Base-by-base conservation (phyloP, 2,329 filamentous ascomycete genomes). In the Arthrobotrys musiformis region DNA sequence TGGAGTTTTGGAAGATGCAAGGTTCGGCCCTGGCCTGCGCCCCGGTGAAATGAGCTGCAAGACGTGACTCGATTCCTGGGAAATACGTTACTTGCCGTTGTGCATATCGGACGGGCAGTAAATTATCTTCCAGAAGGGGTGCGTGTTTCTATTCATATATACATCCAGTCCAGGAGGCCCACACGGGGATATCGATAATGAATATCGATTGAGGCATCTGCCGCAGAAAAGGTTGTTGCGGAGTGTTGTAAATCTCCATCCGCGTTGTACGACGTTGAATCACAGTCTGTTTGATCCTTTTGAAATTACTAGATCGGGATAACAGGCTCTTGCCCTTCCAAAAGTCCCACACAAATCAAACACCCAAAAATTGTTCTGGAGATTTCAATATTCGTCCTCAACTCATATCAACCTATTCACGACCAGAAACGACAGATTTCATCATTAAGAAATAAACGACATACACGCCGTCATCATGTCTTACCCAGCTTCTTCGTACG, bases 291-390 rank as follows among this genome's bases (percentile, higher is more conserved):
- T 77, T 77, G 73, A 8, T 24, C 2, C 2, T 37, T 4, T 2
- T 15, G 13, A 15, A 77, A 17, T 22, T 70, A 1, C 73, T 26
- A 2, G 15, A 52, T 70, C 42, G 15, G 66, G 66, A 7, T 22
- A 44, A 8, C 30, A 77, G 73, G 73, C 73, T 77, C 73, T 77
- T 77, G 73, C 73, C 73, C 73, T 77, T 28, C 64, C n/a, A n/a
- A n/a, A 35, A 56, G 40, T 60, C 73, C 66, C 66, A 70, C 72
- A 76, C 73, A 77, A 77, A 77, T 61, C 58, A 60, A 66, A 33
- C 33, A 28, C 5, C 24, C 48, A 77, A 70, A 75, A 70, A 33
- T 58, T 50, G 44, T 44, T 60, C 26, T 17, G 22, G 37, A 58
- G 28, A 62, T 66, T 66, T 62, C 73, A 77, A 77, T 70, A 77